Percentiles rank a stretch among this genome's conserved stretches.
phyloP scores from a whole-genome alignment of 1,284 basidiomycete species.

The Apiotrichum sp. region DNA sequence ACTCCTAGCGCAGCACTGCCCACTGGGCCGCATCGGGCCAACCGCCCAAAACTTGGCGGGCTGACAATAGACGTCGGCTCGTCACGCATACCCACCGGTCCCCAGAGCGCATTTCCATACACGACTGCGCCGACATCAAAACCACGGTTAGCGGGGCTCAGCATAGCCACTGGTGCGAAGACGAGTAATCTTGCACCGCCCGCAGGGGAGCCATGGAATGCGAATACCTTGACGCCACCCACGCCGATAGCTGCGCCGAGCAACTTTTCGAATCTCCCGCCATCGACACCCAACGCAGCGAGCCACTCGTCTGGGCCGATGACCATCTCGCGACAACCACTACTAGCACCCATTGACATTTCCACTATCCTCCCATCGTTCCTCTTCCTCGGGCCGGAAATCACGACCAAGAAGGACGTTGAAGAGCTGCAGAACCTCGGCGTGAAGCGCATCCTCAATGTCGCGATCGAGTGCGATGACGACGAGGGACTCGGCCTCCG shows the following conservation, averaged over 20 bases:
- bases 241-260: slow-evolving; percentile 50
- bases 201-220: slow-evolving; percentile 4
- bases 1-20: background rate
- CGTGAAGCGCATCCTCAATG: slow-evolving; percentile 80
- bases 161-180: background rate
- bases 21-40: background rate
- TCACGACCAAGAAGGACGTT: slow-evolving; percentile 67
- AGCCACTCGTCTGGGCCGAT: background rate
- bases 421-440: slow-evolving; percentile 66
- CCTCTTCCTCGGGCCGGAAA: slow-evolving; percentile 83
- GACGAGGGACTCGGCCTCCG: slow-evolving; percentile 64
- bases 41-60: background rate
- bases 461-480: slow-evolving; percentile 83
- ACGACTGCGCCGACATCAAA: background rate
- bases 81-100: slow-evolving; percentile 4
- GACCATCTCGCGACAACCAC: too few relatives aligned
- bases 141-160: background rate
- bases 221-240: background rate
- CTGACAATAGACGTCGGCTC: slow-evolving; percentile 15
- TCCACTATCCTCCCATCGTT: slow-evolving; percentile 86
- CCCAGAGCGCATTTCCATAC: slow-evolving; percentile 5
- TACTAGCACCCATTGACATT: slow-evolving; percentile 55
- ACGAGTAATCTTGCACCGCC: slow-evolving; percentile 1
- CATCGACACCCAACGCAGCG: slow-evolving; percentile 53
- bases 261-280: slow-evolving; percentile 28